A percentile compares a stretch with the other conserved stretches of the same genome.
Evolutionary conservation across 2,329 filamentous ascomycete genomes (phyloP).

Genomic region (Tolypocladium nubicola): DNA sequence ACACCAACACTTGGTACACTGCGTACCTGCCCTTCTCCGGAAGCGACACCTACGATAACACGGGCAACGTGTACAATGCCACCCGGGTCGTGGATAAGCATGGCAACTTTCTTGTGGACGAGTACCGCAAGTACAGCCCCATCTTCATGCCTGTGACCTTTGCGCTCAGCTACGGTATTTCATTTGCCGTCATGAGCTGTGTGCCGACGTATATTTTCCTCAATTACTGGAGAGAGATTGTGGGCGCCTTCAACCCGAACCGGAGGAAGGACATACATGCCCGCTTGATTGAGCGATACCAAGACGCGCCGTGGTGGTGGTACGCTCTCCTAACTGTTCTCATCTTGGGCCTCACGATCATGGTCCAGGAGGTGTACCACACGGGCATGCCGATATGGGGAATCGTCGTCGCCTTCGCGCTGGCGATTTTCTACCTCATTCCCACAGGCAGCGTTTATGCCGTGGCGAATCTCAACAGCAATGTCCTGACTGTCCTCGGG

Average conservation of each 20-base stretch:
- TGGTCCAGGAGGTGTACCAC: not conserved
- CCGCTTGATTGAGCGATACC: conserved; percentile 20
- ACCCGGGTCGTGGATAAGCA: conserved; percentile 35
- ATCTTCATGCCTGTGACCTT: conserved; percentile 40
- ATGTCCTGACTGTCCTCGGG: not conserved
- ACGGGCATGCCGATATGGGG: not conserved
- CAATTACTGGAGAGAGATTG: conserved; percentile 30
- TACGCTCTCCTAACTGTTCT: conserved; percentile 15
- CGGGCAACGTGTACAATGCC: conserved; percentile 37
- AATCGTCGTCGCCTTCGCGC: not conserved
- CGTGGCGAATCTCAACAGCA: not conserved
- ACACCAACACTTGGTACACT: conserved; percentile 33
- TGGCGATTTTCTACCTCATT: not conserved
- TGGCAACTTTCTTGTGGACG: conserved; percentile 36
- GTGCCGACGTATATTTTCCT: conserved; percentile 25
- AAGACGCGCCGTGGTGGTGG: conserved; percentile 29
- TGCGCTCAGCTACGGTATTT: conserved; percentile 26
- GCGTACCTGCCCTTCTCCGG: conserved; percentile 44
- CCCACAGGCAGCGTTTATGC: not conserved
- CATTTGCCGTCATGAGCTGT: conserved; percentile 38
- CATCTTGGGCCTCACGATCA: not conserved
- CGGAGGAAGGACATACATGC: conserved; percentile 26
- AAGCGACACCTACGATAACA: conserved; percentile 46
- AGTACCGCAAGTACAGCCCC: conserved; percentile 42
- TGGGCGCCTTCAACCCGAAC: conserved; percentile 32